phyloP scores from a whole-genome alignment of 495 filamentous ascomycete genomes.

The Penicillium chermesinum region DNA sequence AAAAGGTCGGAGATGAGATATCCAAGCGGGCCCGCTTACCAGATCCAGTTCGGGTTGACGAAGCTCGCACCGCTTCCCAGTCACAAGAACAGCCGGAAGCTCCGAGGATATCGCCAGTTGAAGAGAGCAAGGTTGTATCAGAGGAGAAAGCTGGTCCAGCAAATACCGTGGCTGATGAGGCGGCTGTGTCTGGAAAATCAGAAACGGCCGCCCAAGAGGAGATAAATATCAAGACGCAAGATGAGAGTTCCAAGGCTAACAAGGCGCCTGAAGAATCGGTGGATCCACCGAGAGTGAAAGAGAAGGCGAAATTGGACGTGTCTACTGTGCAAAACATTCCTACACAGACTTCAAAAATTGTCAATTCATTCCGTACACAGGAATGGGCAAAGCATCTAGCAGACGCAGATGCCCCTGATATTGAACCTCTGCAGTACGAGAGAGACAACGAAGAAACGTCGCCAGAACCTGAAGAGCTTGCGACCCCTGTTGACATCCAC shows the following conservation, averaged over 20 bases:
- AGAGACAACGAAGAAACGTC: constrained; percentile 20
- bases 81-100: not conserved
- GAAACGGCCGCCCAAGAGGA: not conserved
- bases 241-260: not conserved
- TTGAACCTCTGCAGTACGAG: constrained; percentile 53
- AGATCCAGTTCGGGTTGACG: not conserved
- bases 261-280: not conserved
- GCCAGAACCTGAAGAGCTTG: constrained; percentile 38
- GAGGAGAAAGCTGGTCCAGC: not conserved
- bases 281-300: not conserved
- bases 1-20: not conserved
- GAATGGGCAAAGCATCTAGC: constrained; percentile 94
- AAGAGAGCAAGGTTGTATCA: not conserved
- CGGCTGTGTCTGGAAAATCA: not conserved
- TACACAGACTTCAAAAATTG: constrained; percentile 56
- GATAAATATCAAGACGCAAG: not conserved
- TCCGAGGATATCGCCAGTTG: not conserved
- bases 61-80: not conserved
- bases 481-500: constrained; percentile 59
- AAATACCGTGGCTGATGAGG: not conserved
- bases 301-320: constrained; percentile 26
- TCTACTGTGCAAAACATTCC: constrained; percentile 37
- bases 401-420: constrained; percentile 69
- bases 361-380: constrained; percentile 82
- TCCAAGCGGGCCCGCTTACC: not conserved